Percentiles rank a stretch among this genome's conserved stretches.
These are phyloP conservation scores for Pyrenophora seminiperda DNA, from an alignment of 2,329 filamentous ascomycete species.

Conservation along the genomic window DNA sequence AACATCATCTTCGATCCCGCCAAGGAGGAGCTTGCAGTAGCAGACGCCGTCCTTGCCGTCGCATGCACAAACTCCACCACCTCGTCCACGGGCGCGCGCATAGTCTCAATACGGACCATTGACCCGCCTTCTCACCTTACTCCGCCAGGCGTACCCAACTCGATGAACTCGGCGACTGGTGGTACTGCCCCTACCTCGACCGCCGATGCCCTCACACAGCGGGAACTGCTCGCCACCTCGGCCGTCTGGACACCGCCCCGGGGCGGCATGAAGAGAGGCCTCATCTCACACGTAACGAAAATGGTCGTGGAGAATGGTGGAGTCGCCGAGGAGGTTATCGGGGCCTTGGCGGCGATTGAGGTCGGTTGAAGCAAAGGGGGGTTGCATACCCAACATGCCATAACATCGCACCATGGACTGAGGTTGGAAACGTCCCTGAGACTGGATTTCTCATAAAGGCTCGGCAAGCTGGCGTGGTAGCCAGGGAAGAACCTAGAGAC, in stretches of 20 bases:
- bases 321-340: constrained; percentile 83
- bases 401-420: background rate
- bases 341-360: constrained; percentile 77
- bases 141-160: constrained; percentile 54
- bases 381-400: constrained; percentile 1
- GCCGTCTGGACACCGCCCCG: constrained; percentile 86
- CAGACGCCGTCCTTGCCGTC: constrained; percentile 84
- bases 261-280: constrained; percentile 77
- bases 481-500: background rate
- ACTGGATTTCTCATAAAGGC: background rate
- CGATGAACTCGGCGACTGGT: constrained; percentile 53
- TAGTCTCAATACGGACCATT: constrained; percentile 55
- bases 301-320: constrained; percentile 77
- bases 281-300: constrained; percentile 76
- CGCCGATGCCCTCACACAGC: constrained; percentile 49
- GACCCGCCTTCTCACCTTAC: constrained; percentile 58
- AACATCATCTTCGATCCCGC: constrained; percentile 95
- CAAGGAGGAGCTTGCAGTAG: constrained; percentile 89
- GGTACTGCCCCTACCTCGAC: constrained; percentile 46
- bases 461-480: background rate
- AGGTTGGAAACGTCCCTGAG: constrained; percentile 1
- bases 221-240: constrained; percentile 62
- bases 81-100: constrained; percentile 33
- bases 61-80: constrained; percentile 63
- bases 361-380: constrained; percentile 33